Evolutionary conservation across 495 filamentous ascomycete species (phyloP).

Genomic region (Pyrenula aspistea): DNA sequence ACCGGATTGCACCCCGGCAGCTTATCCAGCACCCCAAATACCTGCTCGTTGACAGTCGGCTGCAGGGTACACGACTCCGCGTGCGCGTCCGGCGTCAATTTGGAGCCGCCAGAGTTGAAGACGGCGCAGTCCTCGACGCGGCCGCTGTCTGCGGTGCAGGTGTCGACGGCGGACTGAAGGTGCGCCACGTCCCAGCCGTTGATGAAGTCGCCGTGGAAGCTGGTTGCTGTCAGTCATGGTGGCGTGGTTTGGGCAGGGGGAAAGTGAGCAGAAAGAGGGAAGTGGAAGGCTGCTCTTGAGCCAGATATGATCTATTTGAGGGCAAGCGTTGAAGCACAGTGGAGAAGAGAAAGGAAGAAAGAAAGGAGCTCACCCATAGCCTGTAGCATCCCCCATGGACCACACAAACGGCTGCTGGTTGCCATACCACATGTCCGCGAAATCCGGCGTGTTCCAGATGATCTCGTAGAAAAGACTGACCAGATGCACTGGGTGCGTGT

Average conservation of each 20-base stretch:
- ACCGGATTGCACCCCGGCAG: conserved; percentile 34
- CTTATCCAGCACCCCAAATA: conserved; percentile 20
- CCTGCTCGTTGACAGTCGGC: conserved; percentile 24
- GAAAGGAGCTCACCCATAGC: conserved; percentile 15
- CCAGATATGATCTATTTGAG: background rate
- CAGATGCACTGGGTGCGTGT: conserved; percentile 46
- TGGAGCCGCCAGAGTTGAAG: conserved; percentile 18
- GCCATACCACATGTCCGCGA: conserved; percentile 42
- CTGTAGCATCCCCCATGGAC: conserved; percentile 37
- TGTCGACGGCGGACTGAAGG: conserved; percentile 47
- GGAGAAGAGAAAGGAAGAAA: no score
- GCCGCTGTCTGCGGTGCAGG: conserved; percentile 41
- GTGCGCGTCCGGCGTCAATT: conserved; percentile 19
- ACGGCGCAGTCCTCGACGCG: conserved; percentile 41
- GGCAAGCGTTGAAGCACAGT: no score
- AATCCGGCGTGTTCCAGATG: conserved; percentile 47
- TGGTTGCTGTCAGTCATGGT: no score
- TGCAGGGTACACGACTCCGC: conserved; percentile 33
- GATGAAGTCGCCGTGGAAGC: conserved; percentile 58
- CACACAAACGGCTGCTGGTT: conserved; percentile 54
- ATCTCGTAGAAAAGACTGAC: conserved; percentile 61
- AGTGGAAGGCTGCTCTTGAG: background rate
- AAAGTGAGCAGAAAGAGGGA: background rate
- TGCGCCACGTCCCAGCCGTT: conserved; percentile 55
- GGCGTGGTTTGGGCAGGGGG: no score